These are phyloP conservation scores for Penicillium nucicola DNA, from an alignment of 495 filamentous ascomycete species.

Conservation along the genomic window DNA sequence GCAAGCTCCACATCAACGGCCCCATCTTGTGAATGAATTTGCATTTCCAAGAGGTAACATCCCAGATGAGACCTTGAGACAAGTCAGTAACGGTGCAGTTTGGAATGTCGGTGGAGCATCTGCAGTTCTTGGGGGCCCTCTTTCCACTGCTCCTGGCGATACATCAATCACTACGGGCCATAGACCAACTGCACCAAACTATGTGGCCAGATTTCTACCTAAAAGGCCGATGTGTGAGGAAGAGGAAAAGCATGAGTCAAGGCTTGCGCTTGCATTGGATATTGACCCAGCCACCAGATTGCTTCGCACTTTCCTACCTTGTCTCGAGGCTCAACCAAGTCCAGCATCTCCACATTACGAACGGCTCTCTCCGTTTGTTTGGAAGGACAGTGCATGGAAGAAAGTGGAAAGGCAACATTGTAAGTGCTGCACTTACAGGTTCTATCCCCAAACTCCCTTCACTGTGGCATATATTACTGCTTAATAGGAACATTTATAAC, in stretches of 20 bases:
- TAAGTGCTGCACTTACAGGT: conserved; percentile 29
- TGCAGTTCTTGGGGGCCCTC: conserved; percentile 40
- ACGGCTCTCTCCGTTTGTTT: conserved; percentile 36
- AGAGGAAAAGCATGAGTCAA: conserved; percentile 64
- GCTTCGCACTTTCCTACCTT: conserved; percentile 40
- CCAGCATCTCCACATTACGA: conserved; percentile 34
- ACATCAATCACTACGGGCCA: conserved; percentile 61
- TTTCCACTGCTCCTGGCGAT: conserved; percentile 54
- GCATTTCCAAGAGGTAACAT: conserved; percentile 6
- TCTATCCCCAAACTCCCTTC: not conserved
- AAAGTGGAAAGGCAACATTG: conserved; percentile 45
- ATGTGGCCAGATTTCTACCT: conserved; percentile 64
- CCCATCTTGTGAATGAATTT: conserved; percentile 33
- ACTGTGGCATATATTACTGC: conserved; percentile 1
- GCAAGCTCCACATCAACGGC: conserved; percentile 29
- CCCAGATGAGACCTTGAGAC: conserved; percentile 16
- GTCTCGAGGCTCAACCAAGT: conserved; percentile 15
- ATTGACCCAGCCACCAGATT: conserved; percentile 66
- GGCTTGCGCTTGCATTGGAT: conserved; percentile 80
- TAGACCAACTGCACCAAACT: conserved; percentile 72
- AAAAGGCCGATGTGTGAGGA: conserved; percentile 54
- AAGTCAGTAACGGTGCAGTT: conserved; percentile 66
- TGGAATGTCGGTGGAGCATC: conserved; percentile 77
- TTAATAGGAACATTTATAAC: conserved; percentile 6
- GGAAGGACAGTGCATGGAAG: conserved; percentile 61